A percentile compares a stretch with the other conserved stretches of the same genome.
Conservation (phyloP, 108 stramenopile genomes). For the Aureococcus anophagefferens region DNA sequence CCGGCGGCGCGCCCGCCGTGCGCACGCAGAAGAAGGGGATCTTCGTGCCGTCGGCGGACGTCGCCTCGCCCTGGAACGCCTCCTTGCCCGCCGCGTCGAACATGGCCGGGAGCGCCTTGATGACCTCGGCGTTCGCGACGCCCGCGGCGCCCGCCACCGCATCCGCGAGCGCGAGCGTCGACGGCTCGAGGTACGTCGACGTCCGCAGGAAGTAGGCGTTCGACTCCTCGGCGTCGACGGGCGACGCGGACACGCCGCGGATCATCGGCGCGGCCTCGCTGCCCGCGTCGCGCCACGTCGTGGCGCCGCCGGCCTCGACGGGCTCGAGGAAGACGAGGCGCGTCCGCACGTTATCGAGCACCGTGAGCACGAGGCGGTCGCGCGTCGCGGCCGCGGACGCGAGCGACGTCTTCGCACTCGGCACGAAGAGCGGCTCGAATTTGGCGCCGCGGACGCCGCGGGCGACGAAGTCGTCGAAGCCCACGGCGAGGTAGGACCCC, state of each 20-base stretch:
- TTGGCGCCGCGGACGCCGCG: background rate
- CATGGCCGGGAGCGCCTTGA: conserved; percentile 57
- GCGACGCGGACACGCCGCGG: background rate
- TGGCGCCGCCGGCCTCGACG: too few relatives aligned
- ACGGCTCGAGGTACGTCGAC: conserved; percentile 55
- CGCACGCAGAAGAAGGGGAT: conserved; percentile 62
- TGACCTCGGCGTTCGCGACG: conserved; percentile 5
- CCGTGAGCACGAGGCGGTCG: conserved; percentile 3
- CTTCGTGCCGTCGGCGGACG: conserved; percentile 67
- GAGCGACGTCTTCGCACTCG: background rate
- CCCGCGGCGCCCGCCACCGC: conserved; percentile 28
- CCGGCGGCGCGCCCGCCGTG: background rate
- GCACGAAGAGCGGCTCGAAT: conserved; percentile 10
- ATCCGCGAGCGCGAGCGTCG: conserved; percentile 59
- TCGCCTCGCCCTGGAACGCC: conserved; percentile 56
- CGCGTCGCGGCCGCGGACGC: background rate
- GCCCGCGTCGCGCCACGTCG: too few relatives aligned
- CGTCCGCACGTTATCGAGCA: conserved; percentile 8
- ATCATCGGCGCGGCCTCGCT: too few relatives aligned
- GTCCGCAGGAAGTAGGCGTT: conserved; percentile 24
- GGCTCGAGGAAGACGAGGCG: conserved; percentile 3
- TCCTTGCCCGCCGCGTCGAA: conserved; percentile 50
- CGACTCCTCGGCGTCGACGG: conserved; percentile 3
- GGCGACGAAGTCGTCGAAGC: background rate
- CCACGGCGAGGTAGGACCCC: background rate